These are phyloP conservation scores for Lipomyces kockii DNA, from an alignment of 805 yeast genomes.

Conservation along the genomic window DNA sequence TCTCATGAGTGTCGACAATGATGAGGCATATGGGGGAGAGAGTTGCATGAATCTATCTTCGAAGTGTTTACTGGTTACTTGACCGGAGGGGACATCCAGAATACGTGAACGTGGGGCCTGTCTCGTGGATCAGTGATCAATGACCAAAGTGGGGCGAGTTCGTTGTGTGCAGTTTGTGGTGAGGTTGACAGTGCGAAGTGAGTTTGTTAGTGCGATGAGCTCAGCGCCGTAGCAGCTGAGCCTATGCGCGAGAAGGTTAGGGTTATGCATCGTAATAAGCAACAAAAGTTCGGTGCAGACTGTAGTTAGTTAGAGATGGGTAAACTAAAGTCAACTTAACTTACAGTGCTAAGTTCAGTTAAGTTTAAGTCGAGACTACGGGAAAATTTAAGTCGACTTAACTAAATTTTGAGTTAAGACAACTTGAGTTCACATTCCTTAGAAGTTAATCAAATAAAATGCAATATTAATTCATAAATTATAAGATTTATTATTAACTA, in stretches of 20 bases:
- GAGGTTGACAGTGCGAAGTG: neutral
- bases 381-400: neutral
- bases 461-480: neutral
- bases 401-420: neutral
- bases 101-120: neutral
- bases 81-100: neutral
- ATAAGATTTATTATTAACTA: neutral
- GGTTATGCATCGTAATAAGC: too few species aligned
- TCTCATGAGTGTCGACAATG: neutral
- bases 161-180: neutral
- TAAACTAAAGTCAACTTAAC: neutral
- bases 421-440: neutral
- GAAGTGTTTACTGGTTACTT: neutral
- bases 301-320: too few species aligned
- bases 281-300: too few species aligned
- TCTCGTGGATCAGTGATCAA: neutral
- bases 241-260: too few species aligned
- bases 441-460: neutral
- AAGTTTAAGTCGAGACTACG: neutral
- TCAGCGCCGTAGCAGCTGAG: too few species aligned
- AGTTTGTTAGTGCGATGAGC: neutral
- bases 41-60: neutral
- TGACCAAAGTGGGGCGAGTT: neutral
- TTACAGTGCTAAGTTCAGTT: neutral
- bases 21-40: neutral